A percentile compares a stretch with the other conserved stretches of the same genome.
phyloP scores from a whole-genome alignment of 2,329 filamentous ascomycete species.

The Talaromyces pinophilus region DNA sequence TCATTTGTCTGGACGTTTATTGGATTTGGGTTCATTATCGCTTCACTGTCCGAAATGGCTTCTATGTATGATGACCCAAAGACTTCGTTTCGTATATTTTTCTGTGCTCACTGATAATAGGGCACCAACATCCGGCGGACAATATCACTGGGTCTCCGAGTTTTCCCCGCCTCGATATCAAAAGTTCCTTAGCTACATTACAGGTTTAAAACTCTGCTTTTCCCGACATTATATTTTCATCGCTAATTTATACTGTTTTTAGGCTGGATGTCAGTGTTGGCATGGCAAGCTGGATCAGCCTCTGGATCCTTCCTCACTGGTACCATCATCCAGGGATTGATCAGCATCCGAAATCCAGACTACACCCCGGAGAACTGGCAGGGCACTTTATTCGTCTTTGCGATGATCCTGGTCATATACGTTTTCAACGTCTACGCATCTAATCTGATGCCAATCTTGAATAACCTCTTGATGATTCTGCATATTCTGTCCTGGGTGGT shows the following conservation, averaged over 20 bases:
- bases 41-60: constrained; percentile 64
- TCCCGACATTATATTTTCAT: background rate
- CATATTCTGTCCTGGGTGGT: constrained; percentile 43
- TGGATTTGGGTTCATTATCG: constrained; percentile 64
- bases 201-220: constrained; percentile 35
- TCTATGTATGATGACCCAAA: constrained; percentile 11
- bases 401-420: constrained; percentile 47
- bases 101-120: constrained; percentile 27
- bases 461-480: constrained; percentile 41
- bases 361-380: constrained; percentile 51
- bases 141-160: constrained; percentile 61
- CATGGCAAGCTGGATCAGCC: constrained; percentile 54
- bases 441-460: constrained; percentile 38
- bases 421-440: constrained; percentile 44
- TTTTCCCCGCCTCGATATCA: constrained; percentile 53
- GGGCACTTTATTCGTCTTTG: constrained; percentile 52
- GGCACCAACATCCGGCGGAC: constrained; percentile 59
- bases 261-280: constrained; percentile 54
- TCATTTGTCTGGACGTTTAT: constrained; percentile 56
- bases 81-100: background rate
- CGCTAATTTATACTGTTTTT: constrained; percentile 14
- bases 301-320: constrained; percentile 52
- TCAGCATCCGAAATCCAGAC: constrained; percentile 44
- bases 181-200: constrained; percentile 57
- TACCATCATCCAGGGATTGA: constrained; percentile 50